Evolutionary conservation across 2,329 filamentous ascomycete species (phyloP).

Genomic region (Clarireedia hainanense): DNA sequence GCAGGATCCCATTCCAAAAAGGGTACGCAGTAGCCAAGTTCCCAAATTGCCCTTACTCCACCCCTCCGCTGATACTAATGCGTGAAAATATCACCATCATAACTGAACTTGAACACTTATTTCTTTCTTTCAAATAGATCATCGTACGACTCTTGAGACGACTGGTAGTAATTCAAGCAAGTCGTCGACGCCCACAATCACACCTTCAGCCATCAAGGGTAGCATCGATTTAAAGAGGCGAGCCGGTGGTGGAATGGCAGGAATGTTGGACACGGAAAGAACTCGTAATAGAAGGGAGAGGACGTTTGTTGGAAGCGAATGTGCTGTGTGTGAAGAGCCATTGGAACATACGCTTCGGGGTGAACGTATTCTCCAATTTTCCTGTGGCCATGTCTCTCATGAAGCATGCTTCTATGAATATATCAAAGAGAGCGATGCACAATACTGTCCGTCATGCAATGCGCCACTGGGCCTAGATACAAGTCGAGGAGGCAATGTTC

Average conservation of each 20-base stretch:
- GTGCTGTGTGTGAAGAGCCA: conserved; percentile 93
- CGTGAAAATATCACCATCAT: conserved; percentile 1
- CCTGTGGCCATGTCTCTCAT: conserved; percentile 93
- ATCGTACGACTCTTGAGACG: conserved; percentile 6
- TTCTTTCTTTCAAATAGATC: conserved; percentile 7
- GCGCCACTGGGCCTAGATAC: conserved; percentile 85
- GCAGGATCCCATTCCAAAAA: conserved; percentile 25
- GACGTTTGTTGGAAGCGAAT: conserved; percentile 92
- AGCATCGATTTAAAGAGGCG: conserved; percentile 21
- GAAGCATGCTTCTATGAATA: conserved; percentile 99
- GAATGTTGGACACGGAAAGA: conserved; percentile 67
- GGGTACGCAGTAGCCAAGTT: conserved; percentile 21
- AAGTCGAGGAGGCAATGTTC: conserved; percentile 83
- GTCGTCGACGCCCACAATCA: conserved; percentile 5
- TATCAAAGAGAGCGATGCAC: conserved; percentile 87
- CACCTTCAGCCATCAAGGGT: conserved; percentile 14
- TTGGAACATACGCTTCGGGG: conserved; percentile 91
- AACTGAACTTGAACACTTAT: conserved; percentile 11
- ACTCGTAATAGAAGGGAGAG: conserved; percentile 76
- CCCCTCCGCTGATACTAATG: conserved; percentile 13
- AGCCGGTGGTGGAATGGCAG: conserved; percentile 41
- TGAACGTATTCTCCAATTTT: conserved; percentile 91
- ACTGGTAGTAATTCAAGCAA: conserved; percentile 8
- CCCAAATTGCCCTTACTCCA: conserved; percentile 14
- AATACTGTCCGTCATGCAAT: conserved; percentile 91